Conservation (phyloP, 1,284 basidiomycete species). For the Ustilago tritici region DNA sequence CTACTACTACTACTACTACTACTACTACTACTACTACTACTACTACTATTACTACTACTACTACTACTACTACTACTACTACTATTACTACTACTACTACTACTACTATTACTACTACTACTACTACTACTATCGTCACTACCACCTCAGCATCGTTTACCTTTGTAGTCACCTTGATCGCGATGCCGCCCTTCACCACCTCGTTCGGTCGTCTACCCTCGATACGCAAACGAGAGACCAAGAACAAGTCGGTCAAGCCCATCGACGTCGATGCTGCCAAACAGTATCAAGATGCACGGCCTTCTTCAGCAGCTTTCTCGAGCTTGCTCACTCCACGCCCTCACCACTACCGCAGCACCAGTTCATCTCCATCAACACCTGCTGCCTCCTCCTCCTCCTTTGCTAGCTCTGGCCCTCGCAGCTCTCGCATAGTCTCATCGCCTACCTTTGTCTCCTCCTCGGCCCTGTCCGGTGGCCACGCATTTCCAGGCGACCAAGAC, state of each 20-base stretch:
- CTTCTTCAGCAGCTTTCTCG: constrained; percentile 30
- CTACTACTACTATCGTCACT: not conserved
- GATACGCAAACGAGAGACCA: constrained; percentile 28
- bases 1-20: not conserved
- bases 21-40: too few relatives aligned
- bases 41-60: not conserved
- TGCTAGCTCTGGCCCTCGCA: constrained; percentile 3
- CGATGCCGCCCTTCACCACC: constrained; percentile 26
- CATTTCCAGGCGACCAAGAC: constrained; percentile 10
- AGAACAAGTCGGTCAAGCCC: constrained; percentile 30
- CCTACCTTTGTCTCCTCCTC: constrained; percentile 40
- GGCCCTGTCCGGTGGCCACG: constrained; percentile 3
- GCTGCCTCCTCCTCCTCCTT: constrained; percentile 15
- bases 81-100: not conserved
- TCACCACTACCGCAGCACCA: constrained; percentile 20
- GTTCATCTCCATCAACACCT: constrained; percentile 26
- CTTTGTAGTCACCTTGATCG: not conserved
- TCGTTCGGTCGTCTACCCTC: constrained; percentile 23
- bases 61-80: too few relatives aligned
- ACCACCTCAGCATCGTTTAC: not conserved
- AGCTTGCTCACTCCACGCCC: constrained; percentile 32
- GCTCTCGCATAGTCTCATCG: constrained; percentile 29
- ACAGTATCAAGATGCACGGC: constrained; percentile 21
- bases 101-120: not conserved
- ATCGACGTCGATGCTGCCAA: constrained; percentile 46